These are phyloP conservation scores for Fusarium nisikadoi DNA, from an alignment of 2,329 filamentous ascomycete species.

Conservation along the genomic window DNA sequence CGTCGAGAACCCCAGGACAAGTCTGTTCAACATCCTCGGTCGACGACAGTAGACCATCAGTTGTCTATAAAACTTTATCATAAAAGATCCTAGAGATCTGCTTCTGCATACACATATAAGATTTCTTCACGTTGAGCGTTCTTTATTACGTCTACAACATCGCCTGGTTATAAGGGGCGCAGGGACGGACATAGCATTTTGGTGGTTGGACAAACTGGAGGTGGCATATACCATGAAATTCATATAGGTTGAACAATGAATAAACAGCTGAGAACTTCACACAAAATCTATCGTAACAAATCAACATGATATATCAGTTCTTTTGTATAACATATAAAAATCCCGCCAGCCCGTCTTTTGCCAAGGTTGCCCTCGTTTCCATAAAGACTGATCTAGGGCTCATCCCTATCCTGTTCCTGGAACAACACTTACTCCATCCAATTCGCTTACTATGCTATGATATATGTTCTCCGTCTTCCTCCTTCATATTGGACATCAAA, in stretches of 20 bases:
- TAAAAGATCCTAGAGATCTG: not conserved
- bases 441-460: constrained; percentile 21
- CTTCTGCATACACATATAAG: constrained; percentile 9
- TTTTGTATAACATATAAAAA: constrained; percentile 40
- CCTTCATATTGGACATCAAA: not conserved
- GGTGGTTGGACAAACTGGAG: not conserved
- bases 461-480: constrained; percentile 11
- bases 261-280: constrained; percentile 6
- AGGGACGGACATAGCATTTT: constrained; percentile 6
- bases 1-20: constrained; percentile 49
- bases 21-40: constrained; percentile 50
- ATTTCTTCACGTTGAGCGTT: constrained; percentile 34
- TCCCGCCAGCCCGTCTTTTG: constrained; percentile 2
- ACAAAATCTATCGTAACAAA: not conserved
- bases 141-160: constrained; percentile 16
- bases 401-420: not conserved
- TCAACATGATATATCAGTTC: constrained; percentile 19
- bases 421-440: constrained; percentile 8
- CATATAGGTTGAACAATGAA: constrained; percentile 23
- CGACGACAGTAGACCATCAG: constrained; percentile 40
- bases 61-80: not conserved
- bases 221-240: constrained; percentile 30
- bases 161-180: not conserved
- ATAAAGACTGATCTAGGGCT: constrained; percentile 22
- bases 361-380: constrained; percentile 15